Evolutionary conservation across 1,284 basidiomycete species (phyloP), one percentile per base, ranked within the genome.

Genomic region (Heimioporus punctisporus): DNA sequence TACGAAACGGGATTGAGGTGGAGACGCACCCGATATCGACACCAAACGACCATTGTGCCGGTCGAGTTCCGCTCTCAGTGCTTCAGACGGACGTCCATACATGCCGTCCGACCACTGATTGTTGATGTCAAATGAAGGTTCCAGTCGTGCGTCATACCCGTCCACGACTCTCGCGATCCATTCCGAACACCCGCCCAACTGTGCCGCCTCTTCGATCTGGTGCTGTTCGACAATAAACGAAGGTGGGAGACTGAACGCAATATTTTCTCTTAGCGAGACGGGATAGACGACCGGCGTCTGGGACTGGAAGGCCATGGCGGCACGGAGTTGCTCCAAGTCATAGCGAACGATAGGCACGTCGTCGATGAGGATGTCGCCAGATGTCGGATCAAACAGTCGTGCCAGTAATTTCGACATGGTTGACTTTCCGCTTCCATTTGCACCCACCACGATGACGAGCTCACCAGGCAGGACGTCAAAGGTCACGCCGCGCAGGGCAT

Each of bases 351-450:
- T 56, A 0, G 69, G 63, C 15, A 61, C 37, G 25, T 68, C 73
- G 51, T 82, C 74, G 24, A 82, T 54, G 10, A 71, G 47, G 12
- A 83, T 73, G 2, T 67, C 60, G 1, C 82, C 81, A 6, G 56
- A 56, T 0, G 68, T 71, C 2, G 78, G 75, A 41, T 72, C 66
- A 31, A 71, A 67, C 0, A 81, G 56, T 4, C 78, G 70, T 4
- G 73, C 67, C 21, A 84, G 57, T 14, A 83, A 65, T 50, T 80
- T 79, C 7, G 81, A 64, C 21, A 79, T 62, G 1, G 80, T 72
- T 2, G 76, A 74, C 60, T 83, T 84, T 26, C 81, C 81, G 56
- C 75, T 77, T 9, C 79, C 81, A 55, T 79, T 81, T 14, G 58
- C 59, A 12, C 82, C 82, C 1, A 79, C 77, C 1, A 83, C 66